These are phyloP conservation scores for Candida xiaguanensis DNA, from an alignment of 805 yeast species.

Conservation along the genomic window DNA sequence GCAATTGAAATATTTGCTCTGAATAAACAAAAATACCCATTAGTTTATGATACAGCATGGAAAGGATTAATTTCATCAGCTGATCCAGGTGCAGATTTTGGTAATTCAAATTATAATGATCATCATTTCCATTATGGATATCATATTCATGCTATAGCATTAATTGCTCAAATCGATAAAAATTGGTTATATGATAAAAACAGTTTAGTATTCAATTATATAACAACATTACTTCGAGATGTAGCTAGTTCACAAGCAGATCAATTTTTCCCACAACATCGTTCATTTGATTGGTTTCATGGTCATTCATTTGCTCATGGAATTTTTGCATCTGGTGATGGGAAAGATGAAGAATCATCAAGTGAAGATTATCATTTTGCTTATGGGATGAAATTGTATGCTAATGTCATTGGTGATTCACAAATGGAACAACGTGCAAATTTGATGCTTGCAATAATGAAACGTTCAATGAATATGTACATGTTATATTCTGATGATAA, in stretches of 20 bases:
- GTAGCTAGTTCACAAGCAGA: constrained; percentile 61
- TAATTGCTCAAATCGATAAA: constrained; percentile 58
- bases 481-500: constrained; percentile 54
- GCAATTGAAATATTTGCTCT: constrained; percentile 68
- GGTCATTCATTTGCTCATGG: constrained; percentile 85
- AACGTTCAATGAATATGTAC: constrained; percentile 50
- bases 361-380: constrained; percentile 73
- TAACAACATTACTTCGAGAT: constrained; percentile 59
- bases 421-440: constrained; percentile 53
- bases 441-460: constrained; percentile 59
- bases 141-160: constrained; percentile 68
- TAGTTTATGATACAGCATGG: constrained; percentile 77
- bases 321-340: constrained; percentile 65
- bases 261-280: constrained; percentile 56
- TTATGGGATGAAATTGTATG: constrained; percentile 68
- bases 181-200: constrained; percentile 30
- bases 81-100: constrained; percentile 61
- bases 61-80: constrained; percentile 75
- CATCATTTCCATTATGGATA: constrained; percentile 79
- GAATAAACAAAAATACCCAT: constrained; percentile 69
- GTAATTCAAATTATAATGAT: constrained; percentile 68
- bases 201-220: constrained; percentile 43
- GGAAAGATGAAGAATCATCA: constrained; percentile 71
- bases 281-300: constrained; percentile 71
- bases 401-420: constrained; percentile 48